Evolutionary conservation across 1,284 basidiomycete species (phyloP).

Genomic region (Entoloma clypeatum): DNA sequence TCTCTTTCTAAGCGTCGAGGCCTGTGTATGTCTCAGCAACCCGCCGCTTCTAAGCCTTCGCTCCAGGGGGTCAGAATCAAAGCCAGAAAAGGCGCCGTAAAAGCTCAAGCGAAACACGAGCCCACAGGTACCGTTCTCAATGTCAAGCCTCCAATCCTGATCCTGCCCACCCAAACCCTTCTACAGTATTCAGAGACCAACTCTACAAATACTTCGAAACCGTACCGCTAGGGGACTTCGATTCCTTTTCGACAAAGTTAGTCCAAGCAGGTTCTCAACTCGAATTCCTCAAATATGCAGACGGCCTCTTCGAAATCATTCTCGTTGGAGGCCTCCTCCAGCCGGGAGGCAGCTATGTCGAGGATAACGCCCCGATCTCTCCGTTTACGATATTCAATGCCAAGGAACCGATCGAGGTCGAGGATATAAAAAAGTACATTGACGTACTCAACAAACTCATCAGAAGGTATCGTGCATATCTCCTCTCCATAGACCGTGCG

Average conservation of each 20-base stretch:
- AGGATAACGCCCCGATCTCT: conserved; percentile 77
- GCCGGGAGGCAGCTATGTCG: conserved; percentile 89
- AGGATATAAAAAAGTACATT: conserved; percentile 88
- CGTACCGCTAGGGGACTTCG: conserved; percentile 79
- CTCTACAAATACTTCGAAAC: conserved; percentile 92
- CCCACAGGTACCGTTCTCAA: conserved; percentile 48
- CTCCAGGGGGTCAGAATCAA: conserved; percentile 85
- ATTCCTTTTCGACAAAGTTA: conserved; percentile 80
- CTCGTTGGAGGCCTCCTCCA: conserved; percentile 93
- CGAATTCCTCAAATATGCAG: conserved; percentile 94
- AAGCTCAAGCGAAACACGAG: conserved; percentile 87
- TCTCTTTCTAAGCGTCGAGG: conserved; percentile 33
- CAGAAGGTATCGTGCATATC: conserved; percentile 59
- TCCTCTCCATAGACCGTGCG: conserved; percentile 10
- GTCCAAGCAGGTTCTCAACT: conserved; percentile 88
- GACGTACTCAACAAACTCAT: conserved; percentile 95
- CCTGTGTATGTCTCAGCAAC: conserved; percentile 85
- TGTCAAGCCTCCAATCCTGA: conserved; percentile 10
- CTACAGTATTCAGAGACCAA: conserved; percentile 88
- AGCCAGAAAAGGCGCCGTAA: conserved; percentile 83
- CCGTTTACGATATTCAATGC: conserved; percentile 85
- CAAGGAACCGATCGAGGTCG: conserved; percentile 71
- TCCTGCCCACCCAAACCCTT: conserved; percentile 14
- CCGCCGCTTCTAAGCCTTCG: conserved; percentile 76
- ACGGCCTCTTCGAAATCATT: conserved; percentile 92